Evolutionary conservation across 2,329 filamentous ascomycete species (phyloP).

Genomic region (Coniochaeta prunicola): DNA sequence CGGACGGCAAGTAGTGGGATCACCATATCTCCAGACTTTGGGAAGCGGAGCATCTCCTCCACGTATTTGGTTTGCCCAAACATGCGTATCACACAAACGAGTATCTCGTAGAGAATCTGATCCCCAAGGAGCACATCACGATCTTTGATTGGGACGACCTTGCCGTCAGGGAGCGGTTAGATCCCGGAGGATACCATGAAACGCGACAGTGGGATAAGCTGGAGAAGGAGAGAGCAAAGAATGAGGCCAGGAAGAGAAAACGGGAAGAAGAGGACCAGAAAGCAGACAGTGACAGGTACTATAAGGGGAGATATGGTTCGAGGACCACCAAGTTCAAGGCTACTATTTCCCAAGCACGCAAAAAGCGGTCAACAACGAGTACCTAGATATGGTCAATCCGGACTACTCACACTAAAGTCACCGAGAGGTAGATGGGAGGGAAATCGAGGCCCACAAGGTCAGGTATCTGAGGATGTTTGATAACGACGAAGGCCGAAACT

Average conservation of each 20-base stretch:
- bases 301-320: background rate
- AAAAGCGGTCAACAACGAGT: background rate
- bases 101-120: background rate
- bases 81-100: background rate
- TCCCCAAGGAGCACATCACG: background rate
- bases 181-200: background rate
- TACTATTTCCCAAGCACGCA: background rate
- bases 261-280: background rate
- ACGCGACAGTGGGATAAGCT: background rate
- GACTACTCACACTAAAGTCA: too few relatives aligned
- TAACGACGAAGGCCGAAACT: too few relatives aligned
- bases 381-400: background rate
- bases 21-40: background rate
- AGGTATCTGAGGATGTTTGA: too few relatives aligned
- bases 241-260: background rate
- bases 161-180: background rate
- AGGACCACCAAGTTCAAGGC: background rate
- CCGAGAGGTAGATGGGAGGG: too few relatives aligned
- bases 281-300: background rate
- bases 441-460: too few relatives aligned
- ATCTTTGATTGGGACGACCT: background rate
- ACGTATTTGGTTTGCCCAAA: background rate
- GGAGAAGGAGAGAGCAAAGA: background rate
- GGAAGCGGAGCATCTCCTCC: background rate
- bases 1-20: background rate